A percentile compares a stretch with the other conserved stretches of the same genome.
Evolutionary conservation across 2,329 filamentous ascomycete genomes (phyloP).

Genomic region (Curvularia lunata): DNA sequence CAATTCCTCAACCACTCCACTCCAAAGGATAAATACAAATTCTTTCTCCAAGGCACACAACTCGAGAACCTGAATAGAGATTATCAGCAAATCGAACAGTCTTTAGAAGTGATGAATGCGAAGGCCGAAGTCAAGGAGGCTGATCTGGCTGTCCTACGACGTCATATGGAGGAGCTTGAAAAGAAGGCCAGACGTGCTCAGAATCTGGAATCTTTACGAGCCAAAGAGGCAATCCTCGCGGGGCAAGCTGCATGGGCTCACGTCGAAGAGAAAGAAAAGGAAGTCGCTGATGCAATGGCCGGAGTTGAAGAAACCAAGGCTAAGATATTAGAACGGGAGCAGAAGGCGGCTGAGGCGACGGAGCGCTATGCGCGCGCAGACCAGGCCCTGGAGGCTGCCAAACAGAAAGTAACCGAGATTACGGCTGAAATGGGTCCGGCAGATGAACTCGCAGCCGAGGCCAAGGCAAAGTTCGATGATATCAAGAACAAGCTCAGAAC

Average conservation of each 20-base stretch:
- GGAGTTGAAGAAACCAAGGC: slow-evolving; percentile 48
- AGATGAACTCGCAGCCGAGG: slow-evolving; percentile 55
- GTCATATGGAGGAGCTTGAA: slow-evolving; percentile 65
- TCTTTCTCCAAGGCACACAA: slow-evolving; percentile 93
- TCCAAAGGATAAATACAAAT: slow-evolving; percentile 88
- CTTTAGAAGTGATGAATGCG: slow-evolving; percentile 72
- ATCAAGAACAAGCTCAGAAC: slow-evolving; percentile 62
- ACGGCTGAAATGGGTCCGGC: slow-evolving; percentile 51
- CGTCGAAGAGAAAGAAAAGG: slow-evolving; percentile 75
- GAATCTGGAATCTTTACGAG: slow-evolving; percentile 69
- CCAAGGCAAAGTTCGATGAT: slow-evolving; percentile 61
- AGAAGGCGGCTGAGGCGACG: slow-evolving; percentile 53
- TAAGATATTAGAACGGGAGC: slow-evolving; percentile 58
- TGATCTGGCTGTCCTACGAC: slow-evolving; percentile 68
- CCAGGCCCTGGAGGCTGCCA: slow-evolving; percentile 47
- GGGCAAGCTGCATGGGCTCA: slow-evolving; percentile 85
- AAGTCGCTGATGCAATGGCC: slow-evolving; percentile 34
- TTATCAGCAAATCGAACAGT: slow-evolving; percentile 82
- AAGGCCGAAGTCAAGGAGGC: slow-evolving; percentile 67
- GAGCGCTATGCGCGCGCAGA: slow-evolving; percentile 54
- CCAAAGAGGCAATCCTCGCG: slow-evolving; percentile 64
- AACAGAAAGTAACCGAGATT: slow-evolving; percentile 42
- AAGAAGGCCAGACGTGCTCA: slow-evolving; percentile 69
- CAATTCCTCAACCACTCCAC: slow-evolving; percentile 89
- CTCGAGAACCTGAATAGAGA: slow-evolving; percentile 91